Conservation (phyloP, 768 basidiomycete species). For the Wakefieldia striispora region DNA sequence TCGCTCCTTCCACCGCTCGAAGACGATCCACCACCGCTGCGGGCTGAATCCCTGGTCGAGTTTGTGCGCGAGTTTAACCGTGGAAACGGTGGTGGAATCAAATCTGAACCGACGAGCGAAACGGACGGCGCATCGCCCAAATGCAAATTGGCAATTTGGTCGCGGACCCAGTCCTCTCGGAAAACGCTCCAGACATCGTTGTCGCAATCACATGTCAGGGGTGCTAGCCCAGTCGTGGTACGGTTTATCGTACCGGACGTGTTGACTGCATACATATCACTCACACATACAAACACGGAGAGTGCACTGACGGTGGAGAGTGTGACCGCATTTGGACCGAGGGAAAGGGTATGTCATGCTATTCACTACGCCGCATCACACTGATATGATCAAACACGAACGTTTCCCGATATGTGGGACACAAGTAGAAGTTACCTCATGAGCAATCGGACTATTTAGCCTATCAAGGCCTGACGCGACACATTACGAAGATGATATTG, state of each 20-base stretch:
- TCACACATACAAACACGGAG: constrained; percentile 37
- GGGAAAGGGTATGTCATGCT: constrained; percentile 53
- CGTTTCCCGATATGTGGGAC: not conserved
- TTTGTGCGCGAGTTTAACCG: constrained; percentile 63
- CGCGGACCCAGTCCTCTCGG: constrained; percentile 25
- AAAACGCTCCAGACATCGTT: constrained; percentile 7
- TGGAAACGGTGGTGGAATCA: constrained; percentile 14
- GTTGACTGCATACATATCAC: constrained; percentile 59
- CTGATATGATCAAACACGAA: not conserved
- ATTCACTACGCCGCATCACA: not conserved
- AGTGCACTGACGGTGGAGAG: constrained; percentile 55
- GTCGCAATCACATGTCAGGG: constrained; percentile 1
- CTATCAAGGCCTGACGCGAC: constrained; percentile 64
- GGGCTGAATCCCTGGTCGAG: constrained; percentile 43
- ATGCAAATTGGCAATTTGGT: constrained; percentile 57
- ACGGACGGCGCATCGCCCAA: constrained; percentile 2
- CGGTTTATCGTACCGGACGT: constrained; percentile 66
- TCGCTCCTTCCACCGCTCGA: constrained; percentile 44
- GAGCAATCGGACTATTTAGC: constrained; percentile 66
- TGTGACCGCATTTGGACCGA: constrained; percentile 67
- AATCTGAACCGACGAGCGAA: not conserved
- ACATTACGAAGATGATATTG: constrained; percentile 59
- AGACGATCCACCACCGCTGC: constrained; percentile 38
- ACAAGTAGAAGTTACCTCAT: constrained; percentile 58
- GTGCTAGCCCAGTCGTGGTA: constrained; percentile 38